A percentile compares a stretch with the other conserved stretches of the same genome.
Conservation (phyloP, 805 yeast genomes). For the Yamadazyma philogaea region DNA sequence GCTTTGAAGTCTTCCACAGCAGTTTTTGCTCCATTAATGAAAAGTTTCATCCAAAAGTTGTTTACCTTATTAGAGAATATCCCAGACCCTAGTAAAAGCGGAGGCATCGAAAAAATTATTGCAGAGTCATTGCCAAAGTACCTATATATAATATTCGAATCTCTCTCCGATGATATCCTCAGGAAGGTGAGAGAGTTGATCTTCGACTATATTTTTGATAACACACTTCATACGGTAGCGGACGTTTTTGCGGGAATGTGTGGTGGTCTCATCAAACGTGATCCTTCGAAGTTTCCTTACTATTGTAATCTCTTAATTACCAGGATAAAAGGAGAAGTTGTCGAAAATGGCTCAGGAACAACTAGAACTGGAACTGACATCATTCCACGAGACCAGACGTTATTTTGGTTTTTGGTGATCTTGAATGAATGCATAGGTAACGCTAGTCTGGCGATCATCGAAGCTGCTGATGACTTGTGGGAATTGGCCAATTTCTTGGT, state of each 20-base stretch:
- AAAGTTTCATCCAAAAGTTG: constrained; percentile 53
- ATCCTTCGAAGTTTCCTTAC: constrained; percentile 46
- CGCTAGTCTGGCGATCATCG: constrained; percentile 52
- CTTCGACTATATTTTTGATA: constrained; percentile 56
- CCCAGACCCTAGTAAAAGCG: constrained; percentile 54
- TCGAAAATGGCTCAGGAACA: constrained; percentile 77
- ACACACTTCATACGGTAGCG: constrained; percentile 57
- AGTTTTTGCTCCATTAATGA: constrained; percentile 60
- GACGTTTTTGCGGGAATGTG: constrained; percentile 69
- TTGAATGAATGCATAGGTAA: constrained; percentile 69
- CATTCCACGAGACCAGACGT: constrained; percentile 71
- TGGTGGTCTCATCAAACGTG: constrained; percentile 67
- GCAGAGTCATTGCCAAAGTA: constrained; percentile 36
- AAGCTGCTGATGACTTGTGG: constrained; percentile 42
- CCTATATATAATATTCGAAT: constrained; percentile 45
- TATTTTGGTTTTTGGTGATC: constrained; percentile 68
- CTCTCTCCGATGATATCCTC: constrained; percentile 58
- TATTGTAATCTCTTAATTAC: constrained; percentile 45
- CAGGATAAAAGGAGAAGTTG: constrained; percentile 62
- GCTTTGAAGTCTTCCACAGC: constrained; percentile 75
- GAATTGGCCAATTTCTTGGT: constrained; percentile 46
- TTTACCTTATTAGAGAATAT: constrained; percentile 65
- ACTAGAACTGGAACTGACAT: constrained; percentile 64
- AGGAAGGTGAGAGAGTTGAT: constrained; percentile 43
- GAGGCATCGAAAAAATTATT: constrained; percentile 49